Conservation (phyloP, 106 monocot genomes). For the Platanthera guangdongensis region DNA sequence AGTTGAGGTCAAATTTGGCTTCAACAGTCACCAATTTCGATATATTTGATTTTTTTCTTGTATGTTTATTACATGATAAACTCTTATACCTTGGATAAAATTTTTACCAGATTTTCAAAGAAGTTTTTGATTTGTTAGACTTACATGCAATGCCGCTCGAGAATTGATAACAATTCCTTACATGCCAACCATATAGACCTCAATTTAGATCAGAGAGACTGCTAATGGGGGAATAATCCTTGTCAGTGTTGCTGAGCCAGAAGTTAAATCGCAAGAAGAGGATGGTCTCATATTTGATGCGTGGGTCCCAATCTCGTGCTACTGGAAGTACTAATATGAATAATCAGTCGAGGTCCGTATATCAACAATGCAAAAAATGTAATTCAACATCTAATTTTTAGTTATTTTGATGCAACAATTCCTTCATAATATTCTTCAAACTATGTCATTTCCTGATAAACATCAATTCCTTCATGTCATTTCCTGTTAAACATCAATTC, state of each 20-base stretch:
- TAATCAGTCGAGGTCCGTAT: conserved; percentile 82
- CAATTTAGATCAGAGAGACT: conserved; percentile 98
- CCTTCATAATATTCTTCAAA: neutral
- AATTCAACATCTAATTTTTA: neutral
- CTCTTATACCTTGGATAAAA: neutral
- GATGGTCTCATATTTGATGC: conserved; percentile 71
- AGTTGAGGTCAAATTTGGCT: too few relatives aligned
- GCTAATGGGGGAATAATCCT: conserved; percentile 80
- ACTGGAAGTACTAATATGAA: conserved; percentile 98
- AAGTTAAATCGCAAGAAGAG: conserved; percentile 83
- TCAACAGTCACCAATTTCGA: neutral
- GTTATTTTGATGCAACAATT: neutral
- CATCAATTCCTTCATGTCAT: too few relatives aligned
- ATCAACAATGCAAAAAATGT: too few relatives aligned
- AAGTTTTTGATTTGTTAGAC: conserved; percentile 93
- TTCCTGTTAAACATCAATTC: too few relatives aligned
- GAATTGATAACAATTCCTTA: conserved; percentile 25
- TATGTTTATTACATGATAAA: neutral
- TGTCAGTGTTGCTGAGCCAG: conserved; percentile 82
- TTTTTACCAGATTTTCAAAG: conserved; percentile 82
- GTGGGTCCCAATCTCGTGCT: conserved; percentile 81
- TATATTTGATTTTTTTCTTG: neutral
- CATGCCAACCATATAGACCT: conserved; percentile 42
- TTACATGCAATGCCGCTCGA: conserved; percentile 29
- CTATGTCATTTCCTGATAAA: too few relatives aligned